A percentile compares a stretch with the other conserved stretches of the same genome.
phyloP scores from a whole-genome alignment of 345 rosid genomes.

The Eucalyptus pumila region DNA sequence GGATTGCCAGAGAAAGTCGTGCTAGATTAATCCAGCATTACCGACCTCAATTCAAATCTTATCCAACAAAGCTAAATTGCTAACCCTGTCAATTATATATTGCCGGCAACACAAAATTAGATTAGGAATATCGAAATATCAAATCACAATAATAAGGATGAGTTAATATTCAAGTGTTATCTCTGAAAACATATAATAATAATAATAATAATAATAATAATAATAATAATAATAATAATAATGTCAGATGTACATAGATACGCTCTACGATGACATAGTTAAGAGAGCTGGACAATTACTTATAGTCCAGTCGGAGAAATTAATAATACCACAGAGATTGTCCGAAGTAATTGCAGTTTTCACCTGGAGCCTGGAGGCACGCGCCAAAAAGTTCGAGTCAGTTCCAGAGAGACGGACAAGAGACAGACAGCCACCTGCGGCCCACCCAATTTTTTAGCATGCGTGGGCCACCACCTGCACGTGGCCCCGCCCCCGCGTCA shows the following conservation, averaged over 20 bases:
- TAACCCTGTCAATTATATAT: not conserved
- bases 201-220: not conserved
- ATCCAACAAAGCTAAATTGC: not conserved
- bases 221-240: not conserved
- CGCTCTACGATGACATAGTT: not conserved
- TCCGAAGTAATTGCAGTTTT: not conserved
- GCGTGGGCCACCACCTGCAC: not conserved
- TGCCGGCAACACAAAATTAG: not conserved
- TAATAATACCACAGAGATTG: not conserved
- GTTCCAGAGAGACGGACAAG: not conserved
- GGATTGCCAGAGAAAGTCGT: not conserved
- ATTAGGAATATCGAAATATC: too few relatives aligned
- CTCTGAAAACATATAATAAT: accelerated
- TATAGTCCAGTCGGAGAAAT: not conserved
- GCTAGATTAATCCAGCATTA: not conserved
- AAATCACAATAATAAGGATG: not conserved
- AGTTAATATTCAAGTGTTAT: not conserved
- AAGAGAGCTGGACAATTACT: not conserved
- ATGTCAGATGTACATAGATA: not conserved
- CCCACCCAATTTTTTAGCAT: not conserved
- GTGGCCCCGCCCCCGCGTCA: not conserved
- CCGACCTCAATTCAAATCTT: not conserved
- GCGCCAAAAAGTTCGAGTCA: not conserved
- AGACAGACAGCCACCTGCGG: not conserved
- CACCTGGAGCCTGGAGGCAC: not conserved